Conservation (phyloP, 1,284 basidiomycete species). For the Ustilago crameri region DNA sequence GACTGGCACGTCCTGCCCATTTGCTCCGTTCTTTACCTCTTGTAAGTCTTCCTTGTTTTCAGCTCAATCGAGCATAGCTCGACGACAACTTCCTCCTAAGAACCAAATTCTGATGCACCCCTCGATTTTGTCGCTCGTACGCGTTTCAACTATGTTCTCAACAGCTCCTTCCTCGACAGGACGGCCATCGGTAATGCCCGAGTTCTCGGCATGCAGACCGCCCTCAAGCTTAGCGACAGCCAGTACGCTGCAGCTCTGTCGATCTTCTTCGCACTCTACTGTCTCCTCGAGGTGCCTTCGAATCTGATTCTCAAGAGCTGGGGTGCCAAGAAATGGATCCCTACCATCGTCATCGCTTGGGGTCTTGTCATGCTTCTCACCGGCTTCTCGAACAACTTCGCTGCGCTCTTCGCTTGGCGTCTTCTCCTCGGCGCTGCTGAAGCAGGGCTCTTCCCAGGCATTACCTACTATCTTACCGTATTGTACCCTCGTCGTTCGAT, state of each 20-base stretch:
- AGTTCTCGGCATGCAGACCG: constrained; percentile 69
- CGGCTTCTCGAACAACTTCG: constrained; percentile 68
- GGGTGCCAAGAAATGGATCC: constrained; percentile 68
- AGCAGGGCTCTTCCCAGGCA: constrained; percentile 53
- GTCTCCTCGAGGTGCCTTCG: constrained; percentile 77
- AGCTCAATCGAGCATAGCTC: neutral
- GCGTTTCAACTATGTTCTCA: too few species aligned
- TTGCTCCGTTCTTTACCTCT: constrained; percentile 74
- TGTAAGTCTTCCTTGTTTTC: constrained; percentile 53
- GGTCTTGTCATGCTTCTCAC: constrained; percentile 69
- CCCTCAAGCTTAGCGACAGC: constrained; percentile 66
- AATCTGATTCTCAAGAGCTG: constrained; percentile 73
- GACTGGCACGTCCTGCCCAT: constrained; percentile 57
- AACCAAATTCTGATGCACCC: too few species aligned
- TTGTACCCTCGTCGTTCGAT: constrained; percentile 51
- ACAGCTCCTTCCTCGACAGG: constrained; percentile 77
- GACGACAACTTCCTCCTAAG: too few species aligned
- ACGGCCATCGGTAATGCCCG: constrained; percentile 83
- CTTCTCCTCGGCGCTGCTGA: constrained; percentile 68
- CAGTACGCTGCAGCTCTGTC: constrained; percentile 70
- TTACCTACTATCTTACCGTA: constrained; percentile 48
- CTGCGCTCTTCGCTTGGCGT: constrained; percentile 67
- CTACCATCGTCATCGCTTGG: constrained; percentile 65
- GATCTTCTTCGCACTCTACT: constrained; percentile 73
- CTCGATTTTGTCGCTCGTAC: too few species aligned